Conservation (phyloP, 2,329 filamentous ascomycete species). For the Nothopassalora personata region DNA sequence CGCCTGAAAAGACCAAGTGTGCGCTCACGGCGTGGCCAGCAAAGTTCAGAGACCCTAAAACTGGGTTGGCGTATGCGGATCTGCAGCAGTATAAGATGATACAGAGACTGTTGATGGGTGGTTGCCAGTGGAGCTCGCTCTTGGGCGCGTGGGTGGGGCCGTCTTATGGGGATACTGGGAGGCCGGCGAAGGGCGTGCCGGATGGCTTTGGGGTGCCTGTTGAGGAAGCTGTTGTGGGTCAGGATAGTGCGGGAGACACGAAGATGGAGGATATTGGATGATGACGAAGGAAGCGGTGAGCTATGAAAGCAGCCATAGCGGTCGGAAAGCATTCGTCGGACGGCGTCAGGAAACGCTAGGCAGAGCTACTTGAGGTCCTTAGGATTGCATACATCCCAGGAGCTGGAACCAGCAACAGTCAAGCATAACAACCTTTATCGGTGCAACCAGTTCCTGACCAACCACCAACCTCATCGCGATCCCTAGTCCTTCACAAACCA, state of each 20-base stretch:
- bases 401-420: neutral
- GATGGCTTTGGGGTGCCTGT: conserved; percentile 54
- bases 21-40: conserved; percentile 68
- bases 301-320: no score
- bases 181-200: conserved; percentile 71
- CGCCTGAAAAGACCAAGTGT: conserved; percentile 50
- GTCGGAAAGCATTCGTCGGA: no score
- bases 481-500: neutral
- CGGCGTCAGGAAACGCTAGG: no score
- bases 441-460: no score
- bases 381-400: no score
- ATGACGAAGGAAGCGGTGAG: neutral
- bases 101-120: conserved; percentile 64
- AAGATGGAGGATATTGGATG: neutral
- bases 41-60: conserved; percentile 77
- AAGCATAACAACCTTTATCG: neutral
- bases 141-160: conserved; percentile 76
- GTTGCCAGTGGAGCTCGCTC: conserved; percentile 76
- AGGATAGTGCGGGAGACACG: neutral
- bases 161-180: conserved; percentile 34
- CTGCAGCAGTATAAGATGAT: conserved; percentile 76
- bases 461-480: neutral
- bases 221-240: neutral
- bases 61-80: conserved; percentile 76
- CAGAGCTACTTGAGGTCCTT: no score